These are phyloP conservation scores for Poa pratensis DNA, from an alignment of 176 grass and related monocot species.

Conservation along the genomic window DNA sequence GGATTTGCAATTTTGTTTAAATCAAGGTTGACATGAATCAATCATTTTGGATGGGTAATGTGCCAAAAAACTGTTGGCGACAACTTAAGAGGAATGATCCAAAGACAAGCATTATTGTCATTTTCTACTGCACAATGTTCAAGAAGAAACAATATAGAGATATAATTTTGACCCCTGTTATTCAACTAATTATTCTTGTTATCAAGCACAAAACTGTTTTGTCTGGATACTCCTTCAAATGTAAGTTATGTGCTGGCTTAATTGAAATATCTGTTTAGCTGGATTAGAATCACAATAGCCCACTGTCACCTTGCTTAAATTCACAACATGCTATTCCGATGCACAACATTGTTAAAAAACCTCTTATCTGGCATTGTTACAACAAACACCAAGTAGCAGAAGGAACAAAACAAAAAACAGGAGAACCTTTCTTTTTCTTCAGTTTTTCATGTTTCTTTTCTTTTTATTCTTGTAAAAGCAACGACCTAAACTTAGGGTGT, in stretches of 20 bases:
- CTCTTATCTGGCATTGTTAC: background rate
- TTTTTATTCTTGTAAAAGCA: conserved; percentile 31
- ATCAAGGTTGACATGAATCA: background rate
- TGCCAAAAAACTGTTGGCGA: background rate
- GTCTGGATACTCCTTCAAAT: background rate
- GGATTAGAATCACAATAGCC: background rate
- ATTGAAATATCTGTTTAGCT: background rate
- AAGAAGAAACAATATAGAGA: background rate
- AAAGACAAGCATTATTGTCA: background rate
- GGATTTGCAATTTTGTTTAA: background rate
- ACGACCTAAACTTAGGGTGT: background rate
- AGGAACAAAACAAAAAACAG: background rate
- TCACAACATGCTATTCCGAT: background rate
- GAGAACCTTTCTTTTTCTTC: background rate
- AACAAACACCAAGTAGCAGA: background rate
- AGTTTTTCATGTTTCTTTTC: no score
- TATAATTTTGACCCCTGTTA: background rate
- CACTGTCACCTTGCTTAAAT: background rate
- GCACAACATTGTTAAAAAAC: background rate
- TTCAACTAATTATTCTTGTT: background rate
- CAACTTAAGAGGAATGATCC: background rate
- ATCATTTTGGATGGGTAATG: background rate
- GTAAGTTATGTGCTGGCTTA: background rate
- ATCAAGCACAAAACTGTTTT: background rate
- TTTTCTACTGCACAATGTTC: background rate